A percentile compares a stretch with the other conserved stretches of the same genome.
Evolutionary conservation across 2,329 filamentous ascomycete genomes (phyloP).

Genomic region (Ceratocystis eucalypticola): DNA sequence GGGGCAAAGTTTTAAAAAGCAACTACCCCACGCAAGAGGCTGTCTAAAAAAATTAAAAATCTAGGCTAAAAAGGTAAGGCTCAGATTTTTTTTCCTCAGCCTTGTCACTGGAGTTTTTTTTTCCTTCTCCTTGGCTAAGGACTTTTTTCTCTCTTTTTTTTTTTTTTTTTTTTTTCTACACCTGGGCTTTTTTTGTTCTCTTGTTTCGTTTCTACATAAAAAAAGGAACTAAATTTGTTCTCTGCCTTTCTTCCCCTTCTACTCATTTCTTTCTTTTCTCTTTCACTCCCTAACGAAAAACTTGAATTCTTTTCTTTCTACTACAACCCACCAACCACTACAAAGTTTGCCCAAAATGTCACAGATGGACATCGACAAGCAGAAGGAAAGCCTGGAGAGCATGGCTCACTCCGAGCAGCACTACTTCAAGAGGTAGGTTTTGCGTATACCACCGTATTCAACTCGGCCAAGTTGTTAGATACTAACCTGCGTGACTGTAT

Average conservation of each 20-base stretch:
- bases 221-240: neutral
- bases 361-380: constrained; percentile 45
- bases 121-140: neutral
- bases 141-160: neutral
- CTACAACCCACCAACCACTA: neutral
- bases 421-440: constrained; percentile 85
- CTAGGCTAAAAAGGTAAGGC: neutral
- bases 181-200: neutral
- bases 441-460: neutral
- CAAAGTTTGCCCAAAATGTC: constrained; percentile 29
- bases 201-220: neutral
- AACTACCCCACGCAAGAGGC: neutral
- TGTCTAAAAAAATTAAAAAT: neutral
- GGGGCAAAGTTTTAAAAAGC: neutral
- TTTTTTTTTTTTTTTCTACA: neutral
- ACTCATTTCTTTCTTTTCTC: constrained; percentile 1
- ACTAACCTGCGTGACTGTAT: constrained; percentile 13
- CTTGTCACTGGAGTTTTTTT: neutral
- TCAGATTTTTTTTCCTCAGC: neutral
- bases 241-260: neutral
- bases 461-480: neutral
- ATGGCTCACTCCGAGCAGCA: constrained; percentile 95
- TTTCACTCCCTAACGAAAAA: neutral
- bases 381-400: constrained; percentile 50
- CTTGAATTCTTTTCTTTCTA: constrained; percentile 9